Base-by-base conservation (phyloP, 257 asterid species). In the Nicotiana obtusifolia region DNA sequence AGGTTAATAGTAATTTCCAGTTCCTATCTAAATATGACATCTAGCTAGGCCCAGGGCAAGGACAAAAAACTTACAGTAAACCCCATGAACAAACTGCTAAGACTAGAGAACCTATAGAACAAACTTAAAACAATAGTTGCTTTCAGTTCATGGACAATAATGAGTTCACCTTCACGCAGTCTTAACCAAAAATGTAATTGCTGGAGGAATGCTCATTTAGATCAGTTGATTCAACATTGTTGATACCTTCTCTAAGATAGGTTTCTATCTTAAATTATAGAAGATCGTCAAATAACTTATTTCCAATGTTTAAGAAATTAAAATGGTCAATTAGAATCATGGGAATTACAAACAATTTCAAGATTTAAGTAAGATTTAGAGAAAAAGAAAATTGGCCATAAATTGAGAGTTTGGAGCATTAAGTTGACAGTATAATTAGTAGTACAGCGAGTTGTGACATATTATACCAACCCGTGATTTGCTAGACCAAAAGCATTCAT, bases 261-360 rank as follows among this genome's bases (percentile, higher is more conserved):
- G 49, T 26, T 73, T 73, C 61, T 73, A 73, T 47, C 78, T 47
- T 73, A 49, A 14, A 47, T 73, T 73, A 73, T 24, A 73, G 79
- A 73, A 47, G 37, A 73, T 26, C 79, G 24, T 47, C 79, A 47
- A 73, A 41, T 24, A 73, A 73, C 41, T 24, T 56, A 47, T 24
- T 47, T 47, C 41, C 79, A 44, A 19, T 47, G 61, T 47, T 49
- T 47, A 47, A 73, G 41, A 47, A 71, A 71, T 20, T 47, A 44
- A 73, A 15, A 22, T 73, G 60, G 15, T 22, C 60, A 47, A 73
- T 14, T 13, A 73, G 22, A 73, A 47, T 59, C 59, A 22, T n/a
- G 22, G 56, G 15, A 47, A 73, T 47, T 44, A 73, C 20, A 73
- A 73, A 44, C 35, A 44, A 73, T 73, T 44, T 44, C 60, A 11